Evolutionary conservation across 176 grass and related monocot species (phyloP), one percentile per base, ranked within the genome.

Genomic region (Lolium perenne): DNA sequence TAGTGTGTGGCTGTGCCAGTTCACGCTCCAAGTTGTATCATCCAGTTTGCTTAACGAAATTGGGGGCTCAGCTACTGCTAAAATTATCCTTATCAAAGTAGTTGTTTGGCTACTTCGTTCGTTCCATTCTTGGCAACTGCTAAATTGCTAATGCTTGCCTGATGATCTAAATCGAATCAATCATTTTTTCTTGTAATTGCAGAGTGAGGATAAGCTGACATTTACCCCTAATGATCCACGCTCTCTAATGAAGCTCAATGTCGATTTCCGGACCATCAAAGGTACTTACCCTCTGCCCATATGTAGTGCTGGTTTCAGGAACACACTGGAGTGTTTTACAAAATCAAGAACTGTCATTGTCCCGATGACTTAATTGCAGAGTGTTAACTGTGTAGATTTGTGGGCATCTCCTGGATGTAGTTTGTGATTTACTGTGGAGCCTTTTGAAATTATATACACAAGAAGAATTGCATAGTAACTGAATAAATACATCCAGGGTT

Each of bases 171-270:
- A 7, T 89, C 10, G 45, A 46, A 86, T 45, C 0, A 67, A 57
- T 82, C 57, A 2, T 10, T 63, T 91, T 15, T 83, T 48, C 41
- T 85, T 79, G 63, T 64, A 38, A 83, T 82, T 89, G 79, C 84
- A 98, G 96, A 92, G 38, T 10, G 93, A 95, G 21, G 96, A 98
- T 71, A 94, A 77, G 40, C 87, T 98, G 62, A 66, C 74, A 57
- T 98, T 98, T 71, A 80, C 80, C 23, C 96, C 96, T 16, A 86
- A 90, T 79, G 96, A 98, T 90, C 93, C 90, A 0, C 79, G 90
- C n/a, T 98, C 96, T 1, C 81, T 87, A 11, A 98, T 95, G 96
- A 98, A 95, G 82, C 73, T 98, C 76, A 95, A 89, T 71, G 93
- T 94, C 2, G 91, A 98, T 69, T 95, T 98, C 84, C 80, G 59